Percentiles rank a stretch among this genome's conserved stretches.
Conservation (phyloP, 2,329 filamentous ascomycete species). For the Volutella citrinella region DNA sequence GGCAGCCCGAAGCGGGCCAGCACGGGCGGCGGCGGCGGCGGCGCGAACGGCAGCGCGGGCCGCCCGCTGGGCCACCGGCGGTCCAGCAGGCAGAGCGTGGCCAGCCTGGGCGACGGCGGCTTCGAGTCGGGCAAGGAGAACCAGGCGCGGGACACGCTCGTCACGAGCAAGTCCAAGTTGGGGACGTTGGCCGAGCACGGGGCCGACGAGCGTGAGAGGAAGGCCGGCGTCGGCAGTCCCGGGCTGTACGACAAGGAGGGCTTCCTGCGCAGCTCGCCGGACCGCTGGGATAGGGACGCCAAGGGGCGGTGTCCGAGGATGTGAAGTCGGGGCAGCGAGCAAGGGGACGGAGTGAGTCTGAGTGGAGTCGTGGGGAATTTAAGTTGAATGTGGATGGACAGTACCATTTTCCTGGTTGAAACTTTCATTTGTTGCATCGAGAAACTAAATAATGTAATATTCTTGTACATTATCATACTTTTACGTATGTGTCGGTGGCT, state of each 20-base stretch:
- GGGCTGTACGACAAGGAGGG: constrained; percentile 45
- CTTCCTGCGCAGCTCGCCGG: constrained; percentile 42
- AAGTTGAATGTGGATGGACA: not conserved
- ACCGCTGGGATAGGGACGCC: constrained; percentile 33
- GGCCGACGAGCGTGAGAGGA: constrained; percentile 18
- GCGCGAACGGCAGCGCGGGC: constrained; percentile 1
- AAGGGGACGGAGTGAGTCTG: no score
- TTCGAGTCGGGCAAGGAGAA: constrained; percentile 28
- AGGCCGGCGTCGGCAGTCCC: constrained; percentile 36
- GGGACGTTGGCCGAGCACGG: constrained; percentile 26
- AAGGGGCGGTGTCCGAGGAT: constrained; percentile 24
- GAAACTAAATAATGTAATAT: no score
- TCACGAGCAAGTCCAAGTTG: constrained; percentile 17
- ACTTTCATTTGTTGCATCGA: no score
- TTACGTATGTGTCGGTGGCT: no score
- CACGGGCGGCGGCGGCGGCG: constrained; percentile 6
- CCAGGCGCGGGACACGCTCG: constrained; percentile 12
- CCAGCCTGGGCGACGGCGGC: no score
- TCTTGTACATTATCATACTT: no score
- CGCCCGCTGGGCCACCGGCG: no score
- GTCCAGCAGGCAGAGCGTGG: no score
- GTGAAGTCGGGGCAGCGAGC: no score
- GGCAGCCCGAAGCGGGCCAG: constrained; percentile 28
- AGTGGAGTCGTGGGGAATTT: no score
- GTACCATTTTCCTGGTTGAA: no score